phyloP scores from a whole-genome alignment of 768 basidiomycete species.

The Boletus rubropictus region DNA sequence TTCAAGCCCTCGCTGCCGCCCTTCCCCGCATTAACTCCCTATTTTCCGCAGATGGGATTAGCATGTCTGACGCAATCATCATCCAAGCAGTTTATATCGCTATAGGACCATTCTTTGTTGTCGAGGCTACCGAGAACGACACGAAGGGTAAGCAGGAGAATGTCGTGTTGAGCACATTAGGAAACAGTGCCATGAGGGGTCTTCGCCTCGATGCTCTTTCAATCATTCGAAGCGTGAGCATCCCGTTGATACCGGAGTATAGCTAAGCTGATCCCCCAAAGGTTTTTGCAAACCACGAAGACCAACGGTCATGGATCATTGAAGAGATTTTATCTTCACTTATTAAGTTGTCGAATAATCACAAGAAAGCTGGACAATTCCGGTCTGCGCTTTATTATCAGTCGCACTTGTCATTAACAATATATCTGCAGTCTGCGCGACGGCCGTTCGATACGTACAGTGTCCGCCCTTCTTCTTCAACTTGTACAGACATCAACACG shows the following conservation, averaged over 20 bases:
- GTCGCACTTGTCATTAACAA: background rate
- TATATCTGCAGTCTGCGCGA: conserved; percentile 65
- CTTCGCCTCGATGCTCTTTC: conserved; percentile 77
- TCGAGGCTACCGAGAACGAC: conserved; percentile 58
- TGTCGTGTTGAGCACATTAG: conserved; percentile 59
- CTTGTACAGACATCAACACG: conserved; percentile 95
- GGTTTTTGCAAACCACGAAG: conserved; percentile 89
- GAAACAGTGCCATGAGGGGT: conserved; percentile 74
- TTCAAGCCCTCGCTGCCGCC: conserved; percentile 65
- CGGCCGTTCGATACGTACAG: conserved; percentile 86
- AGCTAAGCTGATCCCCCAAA: conserved; percentile 28
- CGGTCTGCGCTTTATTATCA: conserved; percentile 43
- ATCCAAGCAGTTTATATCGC: conserved; percentile 91
- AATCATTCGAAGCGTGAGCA: conserved; percentile 76
- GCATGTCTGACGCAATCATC: conserved; percentile 82
- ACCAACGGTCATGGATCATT: conserved; percentile 94
- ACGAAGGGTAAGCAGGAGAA: conserved; percentile 51
- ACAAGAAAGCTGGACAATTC: conserved; percentile 87
- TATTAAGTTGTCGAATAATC: conserved; percentile 84
- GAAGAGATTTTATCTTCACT: conserved; percentile 91
- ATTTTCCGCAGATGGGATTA: conserved; percentile 61
- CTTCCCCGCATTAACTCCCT: conserved; percentile 73
- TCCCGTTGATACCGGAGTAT: background rate
- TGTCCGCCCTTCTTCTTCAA: conserved; percentile 88
- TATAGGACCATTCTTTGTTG: conserved; percentile 90